These are phyloP conservation scores for Nitzschia sp. DNA, from an alignment of 108 stramenopile species.

Conservation along the genomic window DNA sequence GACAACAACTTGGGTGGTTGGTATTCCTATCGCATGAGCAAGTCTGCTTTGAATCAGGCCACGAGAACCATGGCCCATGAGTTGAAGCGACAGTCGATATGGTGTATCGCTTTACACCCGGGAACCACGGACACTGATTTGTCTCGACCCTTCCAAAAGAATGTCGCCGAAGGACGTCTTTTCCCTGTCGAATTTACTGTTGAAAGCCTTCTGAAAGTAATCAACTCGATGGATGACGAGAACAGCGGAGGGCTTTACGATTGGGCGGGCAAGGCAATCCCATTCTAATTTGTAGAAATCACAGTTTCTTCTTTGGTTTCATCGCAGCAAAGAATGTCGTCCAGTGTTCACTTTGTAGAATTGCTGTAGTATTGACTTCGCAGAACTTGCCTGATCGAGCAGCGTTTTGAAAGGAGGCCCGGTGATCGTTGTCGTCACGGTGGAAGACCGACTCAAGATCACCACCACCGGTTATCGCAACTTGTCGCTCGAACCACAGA, in stretches of 20 bases:
- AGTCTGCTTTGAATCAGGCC: slow-evolving; percentile 88
- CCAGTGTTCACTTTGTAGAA: slow-evolving; percentile 20
- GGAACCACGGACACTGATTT: slow-evolving; percentile 93
- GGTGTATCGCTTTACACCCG: slow-evolving; percentile 84
- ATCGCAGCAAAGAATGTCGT: background rate
- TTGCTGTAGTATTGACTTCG: slow-evolving; percentile 5
- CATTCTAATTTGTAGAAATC: slow-evolving; percentile 39
- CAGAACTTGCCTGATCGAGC: slow-evolving; percentile 11
- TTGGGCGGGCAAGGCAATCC: slow-evolving; percentile 67
- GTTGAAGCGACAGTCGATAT: slow-evolving; percentile 65
- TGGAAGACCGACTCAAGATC: background rate
- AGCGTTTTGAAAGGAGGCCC: background rate
- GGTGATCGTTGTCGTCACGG: background rate
- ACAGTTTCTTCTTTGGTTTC: background rate
- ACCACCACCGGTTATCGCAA: background rate
- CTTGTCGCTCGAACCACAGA: slow-evolving; percentile 12
- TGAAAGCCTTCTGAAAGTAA: slow-evolving; percentile 52
- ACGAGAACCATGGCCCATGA: slow-evolving; percentile 84
- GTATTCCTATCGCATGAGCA: slow-evolving; percentile 91
- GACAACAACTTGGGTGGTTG: slow-evolving; percentile 93
- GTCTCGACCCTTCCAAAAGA: slow-evolving; percentile 86
- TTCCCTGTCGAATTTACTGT: slow-evolving; percentile 79
- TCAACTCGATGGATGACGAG: slow-evolving; percentile 59
- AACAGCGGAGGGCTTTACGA: slow-evolving; percentile 71
- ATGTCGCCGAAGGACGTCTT: slow-evolving; percentile 76